Evolutionary conservation across 1,139 yeast genomes (phyloP), one percentile per base, ranked within the genome.

Genomic region (Scheffersomyces illinoinensis): DNA sequence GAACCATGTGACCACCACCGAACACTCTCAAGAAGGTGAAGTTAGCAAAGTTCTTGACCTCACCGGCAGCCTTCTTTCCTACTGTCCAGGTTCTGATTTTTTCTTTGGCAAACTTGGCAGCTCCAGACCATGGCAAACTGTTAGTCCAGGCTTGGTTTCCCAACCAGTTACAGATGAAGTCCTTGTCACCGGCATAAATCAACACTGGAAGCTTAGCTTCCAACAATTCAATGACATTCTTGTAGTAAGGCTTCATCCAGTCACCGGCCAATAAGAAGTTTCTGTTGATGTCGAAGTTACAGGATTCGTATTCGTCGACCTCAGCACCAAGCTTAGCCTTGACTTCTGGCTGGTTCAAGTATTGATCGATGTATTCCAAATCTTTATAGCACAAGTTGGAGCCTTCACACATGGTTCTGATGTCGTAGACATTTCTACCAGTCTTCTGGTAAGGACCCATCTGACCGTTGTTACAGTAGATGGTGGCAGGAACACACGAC

Each of bases 401-500:
- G 51, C 87, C 86, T 69, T 89, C 93, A 76, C 99, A 95, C 75
- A 85, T 84, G 69, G 86, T 87, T 76, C 99, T 88, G 66, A 95
- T 90, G 71, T 95, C 99, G 74, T 95, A 95, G 56, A 93, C 97
- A 71, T 95, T 93, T 75, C 89, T 87, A 54, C 98, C 98, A 20
- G 98, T 90, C 74, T 85, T 84, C 75, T 88, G 92, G 80, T 90
- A 95, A 21, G 98, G 97, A 39, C 89, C 93, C 82, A 93, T 78
- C 76, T 89, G 88, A 59, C 89, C 93, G 68, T 90, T 89, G 81
- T 91, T 90, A 84, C 98, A 95, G 82, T 93, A 93, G 62, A 92
- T 85, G 33, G 92, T 79, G 49, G 98, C 98, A 18, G 98, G 98
- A 58, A 93, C 96, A 84, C 99, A 95, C 7, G 96, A 79, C 87